Percentiles rank a stretch among this genome's conserved stretches.
phyloP scores from a whole-genome alignment of 306 rosid genomes.

The Vachellia pachyceras region DNA sequence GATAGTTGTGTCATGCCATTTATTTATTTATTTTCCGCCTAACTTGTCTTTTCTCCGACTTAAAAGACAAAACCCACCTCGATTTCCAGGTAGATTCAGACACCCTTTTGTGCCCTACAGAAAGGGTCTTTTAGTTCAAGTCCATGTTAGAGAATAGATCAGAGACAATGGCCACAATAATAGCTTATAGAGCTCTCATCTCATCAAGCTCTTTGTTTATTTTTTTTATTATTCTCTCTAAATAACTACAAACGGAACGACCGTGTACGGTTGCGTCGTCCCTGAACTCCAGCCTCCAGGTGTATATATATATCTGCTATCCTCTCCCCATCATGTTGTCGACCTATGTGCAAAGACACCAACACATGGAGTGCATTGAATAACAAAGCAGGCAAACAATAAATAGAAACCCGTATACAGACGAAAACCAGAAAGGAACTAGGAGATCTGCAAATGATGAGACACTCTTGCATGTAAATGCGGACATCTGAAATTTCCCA shows the following conservation, averaged over 20 bases:
- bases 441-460: slow-evolving; percentile 25
- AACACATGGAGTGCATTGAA: slow-evolving; percentile 31
- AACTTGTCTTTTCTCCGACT: slow-evolving; percentile 62
- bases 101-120: slow-evolving; percentile 57
- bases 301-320: background rate
- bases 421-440: background rate
- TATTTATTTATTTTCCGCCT: slow-evolving; percentile 22
- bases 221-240: slow-evolving; percentile 34
- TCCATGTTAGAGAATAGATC: slow-evolving; percentile 43
- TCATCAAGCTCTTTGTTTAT: slow-evolving; percentile 32
- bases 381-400: slow-evolving; percentile 11
- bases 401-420: background rate
- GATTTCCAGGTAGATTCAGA: slow-evolving; percentile 89
- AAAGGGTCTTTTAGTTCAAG: slow-evolving; percentile 44
- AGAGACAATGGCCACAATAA: slow-evolving; percentile 33
- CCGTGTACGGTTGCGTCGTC: slow-evolving; percentile 29
- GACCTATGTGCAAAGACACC: background rate
- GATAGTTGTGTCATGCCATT: background rate
- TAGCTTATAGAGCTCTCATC: slow-evolving; percentile 19
- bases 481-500: slow-evolving; percentile 38
- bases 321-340: slow-evolving; percentile 18
- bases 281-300: slow-evolving; percentile 8
- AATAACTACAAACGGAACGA: slow-evolving; percentile 43
- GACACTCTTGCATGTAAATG: slow-evolving; percentile 10
- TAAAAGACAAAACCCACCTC: slow-evolving; percentile 75